These are phyloP conservation scores for Suaeda aralocaspica DNA, from an alignment of 148 eudicot species.

Conservation along the genomic window DNA sequence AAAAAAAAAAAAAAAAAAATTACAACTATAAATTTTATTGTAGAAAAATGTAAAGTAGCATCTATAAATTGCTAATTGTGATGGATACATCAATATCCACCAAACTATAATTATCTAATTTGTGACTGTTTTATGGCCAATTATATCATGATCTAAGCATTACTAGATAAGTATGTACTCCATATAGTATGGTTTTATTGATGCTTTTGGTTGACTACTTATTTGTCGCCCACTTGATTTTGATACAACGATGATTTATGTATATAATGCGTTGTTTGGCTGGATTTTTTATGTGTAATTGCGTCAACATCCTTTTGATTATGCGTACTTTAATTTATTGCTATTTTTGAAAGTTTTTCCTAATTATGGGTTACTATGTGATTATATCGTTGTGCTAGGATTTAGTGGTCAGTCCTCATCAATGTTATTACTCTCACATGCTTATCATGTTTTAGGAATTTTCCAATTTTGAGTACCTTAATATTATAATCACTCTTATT, in stretches of 20 bases:
- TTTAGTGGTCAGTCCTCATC: too few relatives aligned
- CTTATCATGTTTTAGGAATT: too few relatives aligned
- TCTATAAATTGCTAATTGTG: not conserved
- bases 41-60: constrained; percentile 10
- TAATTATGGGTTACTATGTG: too few relatives aligned
- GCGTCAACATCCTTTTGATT: not conserved
- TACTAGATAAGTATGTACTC: not conserved
- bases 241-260: too few relatives aligned
- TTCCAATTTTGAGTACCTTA: too few relatives aligned
- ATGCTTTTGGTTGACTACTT: not conserved
- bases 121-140: not conserved
- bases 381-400: too few relatives aligned
- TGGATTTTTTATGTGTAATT: not conserved
- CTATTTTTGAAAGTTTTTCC: too few relatives aligned
- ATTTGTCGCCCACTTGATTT: not conserved
- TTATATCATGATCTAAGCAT: not conserved
- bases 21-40: not conserved
- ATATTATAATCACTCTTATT: too few relatives aligned
- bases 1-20: too few relatives aligned
- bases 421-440: too few relatives aligned
- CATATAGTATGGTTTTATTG: not conserved
- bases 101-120: constrained; percentile 14
- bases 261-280: too few relatives aligned
- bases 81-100: constrained; percentile 16
- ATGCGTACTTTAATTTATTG: not conserved